Base-by-base conservation (phyloP, 352 stramenopile species). In the Phytophthora litchii region DNA sequence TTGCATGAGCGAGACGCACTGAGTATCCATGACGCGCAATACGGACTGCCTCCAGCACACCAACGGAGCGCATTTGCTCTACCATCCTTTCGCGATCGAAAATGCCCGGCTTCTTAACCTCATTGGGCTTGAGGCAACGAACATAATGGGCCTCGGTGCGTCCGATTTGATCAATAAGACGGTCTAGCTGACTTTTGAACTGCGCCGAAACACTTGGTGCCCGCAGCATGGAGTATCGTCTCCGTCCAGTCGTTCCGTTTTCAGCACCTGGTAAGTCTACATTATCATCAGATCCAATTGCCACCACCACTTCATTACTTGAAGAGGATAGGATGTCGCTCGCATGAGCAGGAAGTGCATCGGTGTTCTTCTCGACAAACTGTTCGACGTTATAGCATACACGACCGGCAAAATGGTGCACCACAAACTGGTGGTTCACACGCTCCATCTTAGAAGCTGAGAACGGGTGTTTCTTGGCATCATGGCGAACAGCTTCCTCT, bases 111-210 rank as follows among this genome's bases (percentile, higher is more conserved):
- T 76, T 79, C 64, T 92, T 92, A 1, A 88, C 51, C 71, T 99
- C 95, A 63, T 99, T 99, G 35, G 97, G 96, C 75, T 99, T 99
- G 3, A 99, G 76, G 64, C 97, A 99, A 34, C 97, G 95, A 59
- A 99, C 95, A 65, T 99, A 99, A 67, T 99, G 97, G 8, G 97
- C 96, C 60, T 97, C 80, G 0, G 97, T 99, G 43, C 80, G 76
- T 27, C 97, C 93, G 49, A 99, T 99, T 31, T 97, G 85, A 16
- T 85, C 67, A 38, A 98, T 96, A 4, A 99, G 80, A 11, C 86
- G 74, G 40, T 97, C 92, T 10, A 99, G 79, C 54, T 99, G 96
- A 27, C 78, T 84, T 17, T 90, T 92, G 59, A 99, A 99, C 64
- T 98, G 88, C 17, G 87, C 87, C 12, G 89, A 97, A 8, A 95